Percentiles rank a stretch among this genome's conserved stretches.
phyloP scores from a whole-genome alignment of 441 rosid genomes.

The Arabidopsis lyrata region DNA sequence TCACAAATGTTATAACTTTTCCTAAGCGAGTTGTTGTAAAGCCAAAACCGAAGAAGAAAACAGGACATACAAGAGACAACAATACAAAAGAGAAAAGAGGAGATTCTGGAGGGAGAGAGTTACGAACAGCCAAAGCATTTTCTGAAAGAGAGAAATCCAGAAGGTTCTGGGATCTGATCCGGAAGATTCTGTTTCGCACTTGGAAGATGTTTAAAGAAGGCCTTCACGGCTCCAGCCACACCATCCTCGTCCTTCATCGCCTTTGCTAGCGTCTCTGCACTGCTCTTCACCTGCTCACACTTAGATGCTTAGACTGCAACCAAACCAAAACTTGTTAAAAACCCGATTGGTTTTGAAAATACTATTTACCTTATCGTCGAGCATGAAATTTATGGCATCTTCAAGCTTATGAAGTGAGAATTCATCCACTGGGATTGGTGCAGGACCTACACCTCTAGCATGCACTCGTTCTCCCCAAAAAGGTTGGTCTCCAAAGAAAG shows the following conservation, averaged over 20 bases:
- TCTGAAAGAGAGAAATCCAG: slow-evolving; percentile 59
- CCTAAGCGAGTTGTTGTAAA: slow-evolving; percentile 30
- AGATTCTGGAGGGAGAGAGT: slow-evolving; percentile 34
- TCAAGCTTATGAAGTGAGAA: slow-evolving; percentile 82
- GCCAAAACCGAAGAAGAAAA: slow-evolving; percentile 27
- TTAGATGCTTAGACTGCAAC: slow-evolving; percentile 4
- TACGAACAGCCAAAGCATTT: slow-evolving; percentile 90
- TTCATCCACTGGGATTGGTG: slow-evolving; percentile 89
- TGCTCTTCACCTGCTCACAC: slow-evolving; percentile 74
- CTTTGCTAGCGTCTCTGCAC: slow-evolving; percentile 80
- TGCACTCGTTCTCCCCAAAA: slow-evolving; percentile 97
- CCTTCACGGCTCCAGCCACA: slow-evolving; percentile 91
- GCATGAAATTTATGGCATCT: slow-evolving; percentile 85
- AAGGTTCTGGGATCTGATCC: slow-evolving; percentile 50
- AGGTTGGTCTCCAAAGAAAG: slow-evolving; percentile 98
- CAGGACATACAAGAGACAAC: slow-evolving; percentile 27
- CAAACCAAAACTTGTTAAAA: background rate
- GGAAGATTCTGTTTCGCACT: slow-evolving; percentile 38
- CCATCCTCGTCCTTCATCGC: slow-evolving; percentile 98
- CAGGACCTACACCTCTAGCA: slow-evolving; percentile 93
- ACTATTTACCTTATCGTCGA: slow-evolving; percentile 66
- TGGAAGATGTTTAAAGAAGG: slow-evolving; percentile 93
- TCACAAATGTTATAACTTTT: slow-evolving; percentile 25
- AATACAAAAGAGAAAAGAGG: slow-evolving; percentile 32
- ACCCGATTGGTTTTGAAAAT: background rate